phyloP scores from a whole-genome alignment of 148 eudicot genomes.

The Mesembryanthemum crystallinum region DNA sequence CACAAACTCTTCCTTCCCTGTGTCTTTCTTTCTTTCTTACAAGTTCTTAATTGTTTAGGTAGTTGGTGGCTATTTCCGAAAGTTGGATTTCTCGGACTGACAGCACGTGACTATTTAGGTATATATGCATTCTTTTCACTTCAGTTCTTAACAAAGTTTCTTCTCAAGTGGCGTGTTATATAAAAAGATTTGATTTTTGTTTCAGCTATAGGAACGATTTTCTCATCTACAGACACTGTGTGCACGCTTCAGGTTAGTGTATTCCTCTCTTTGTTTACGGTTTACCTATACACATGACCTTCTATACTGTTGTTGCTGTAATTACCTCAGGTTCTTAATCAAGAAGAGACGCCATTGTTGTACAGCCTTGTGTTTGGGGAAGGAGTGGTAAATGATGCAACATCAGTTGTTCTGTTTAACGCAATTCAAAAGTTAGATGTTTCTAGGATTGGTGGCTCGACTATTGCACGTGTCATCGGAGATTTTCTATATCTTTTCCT shows the following conservation, averaged over 20 bases:
- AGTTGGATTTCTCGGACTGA: conserved; percentile 57
- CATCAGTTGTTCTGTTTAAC: conserved; percentile 91
- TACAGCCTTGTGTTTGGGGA: conserved; percentile 97
- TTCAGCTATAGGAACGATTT: conserved; percentile 87
- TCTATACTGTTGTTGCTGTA: neutral
- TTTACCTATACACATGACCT: neutral
- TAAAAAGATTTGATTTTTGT: conserved; percentile 6
- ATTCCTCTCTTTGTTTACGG: neutral
- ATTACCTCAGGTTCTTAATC: conserved; percentile 62
- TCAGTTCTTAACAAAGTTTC: neutral
- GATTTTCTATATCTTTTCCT: conserved; percentile 83
- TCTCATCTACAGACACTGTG: conserved; percentile 95
- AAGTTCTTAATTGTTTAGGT: conserved; percentile 39
- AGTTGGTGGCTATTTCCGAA: conserved; percentile 80
- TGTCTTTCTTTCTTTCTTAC: neutral
- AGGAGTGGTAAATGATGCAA: conserved; percentile 99
- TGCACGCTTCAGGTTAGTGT: conserved; percentile 89
- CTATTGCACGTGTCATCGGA: conserved; percentile 43
- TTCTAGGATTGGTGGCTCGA: conserved; percentile 52
- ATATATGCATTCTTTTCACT: conserved; percentile 16
- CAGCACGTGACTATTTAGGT: conserved; percentile 77
- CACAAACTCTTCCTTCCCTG: neutral
- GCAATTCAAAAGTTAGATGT: conserved; percentile 87
- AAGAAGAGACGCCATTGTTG: conserved; percentile 91
- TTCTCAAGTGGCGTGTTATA: neutral